Evolutionary conservation across 2,329 filamentous ascomycete genomes (phyloP), one percentile per base, ranked within the genome.

Genomic region (Coleophoma cylindrospora): DNA sequence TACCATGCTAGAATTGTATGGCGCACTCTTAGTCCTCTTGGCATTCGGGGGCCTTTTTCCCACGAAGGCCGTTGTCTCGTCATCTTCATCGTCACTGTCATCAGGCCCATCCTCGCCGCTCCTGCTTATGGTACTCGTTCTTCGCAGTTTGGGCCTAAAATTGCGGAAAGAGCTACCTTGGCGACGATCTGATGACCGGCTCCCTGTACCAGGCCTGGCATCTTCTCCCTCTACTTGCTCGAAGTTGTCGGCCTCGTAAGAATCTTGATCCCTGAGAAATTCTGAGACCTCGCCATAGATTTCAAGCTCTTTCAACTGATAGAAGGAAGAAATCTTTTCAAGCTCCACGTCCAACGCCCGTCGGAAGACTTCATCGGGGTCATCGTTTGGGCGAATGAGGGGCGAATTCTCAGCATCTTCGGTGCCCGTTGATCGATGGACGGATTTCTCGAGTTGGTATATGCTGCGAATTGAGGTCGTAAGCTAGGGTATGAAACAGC

Each of bases 321-420:
- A 97, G 68, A 99, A 99, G 0, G 86, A 87, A 62, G 83, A 87
- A 54, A 99, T 90, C 75, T 97, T 97, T 64, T 97, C 91, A 46
- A 99, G 74, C 68, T 99, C 94, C 40, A 87, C 80, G 63, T 95
- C 90, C 15, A 99, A 79, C 38, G 91, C 85, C 56, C 84, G 84
- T 57, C 79, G 78, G 66, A 99, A 99, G 52, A 91, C 79, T 37
- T 81, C 78, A 66, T 97, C 91, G 13, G 91, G 86, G 52, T 95
- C 86, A 43, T 58, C 59, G 75, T 70, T 51, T 81, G 79, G 49
- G 77, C 76, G 53, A 77, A 99, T 85, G 38, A 99, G 80, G 5
- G 94, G 91, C 11, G 91, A 86, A 7, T 85, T 86, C 73, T 99
- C 94, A 60, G 84, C 80, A 71, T 97, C 92, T 51, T 80, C 74